A percentile compares a stretch with the other conserved stretches of the same genome.
These are phyloP conservation scores for Coemansia sp. DNA, from an alignment of 192 early-diverging fungal species.

Conservation along the genomic window DNA sequence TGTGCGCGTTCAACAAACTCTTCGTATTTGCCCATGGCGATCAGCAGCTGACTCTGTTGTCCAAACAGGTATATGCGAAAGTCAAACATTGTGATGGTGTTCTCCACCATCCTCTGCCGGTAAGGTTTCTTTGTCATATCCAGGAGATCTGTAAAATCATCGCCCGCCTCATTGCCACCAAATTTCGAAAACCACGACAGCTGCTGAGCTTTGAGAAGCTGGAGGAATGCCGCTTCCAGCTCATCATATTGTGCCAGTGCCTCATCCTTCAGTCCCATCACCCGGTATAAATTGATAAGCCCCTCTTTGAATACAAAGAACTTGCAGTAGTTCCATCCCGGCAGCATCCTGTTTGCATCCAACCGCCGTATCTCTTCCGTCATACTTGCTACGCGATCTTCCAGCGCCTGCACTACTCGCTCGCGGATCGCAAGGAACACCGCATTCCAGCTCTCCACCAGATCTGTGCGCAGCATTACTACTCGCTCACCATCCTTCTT, in stretches of 20 bases:
- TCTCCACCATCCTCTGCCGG: constrained; percentile 84
- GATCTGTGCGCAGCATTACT: constrained; percentile 17
- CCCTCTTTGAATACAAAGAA: constrained; percentile 97
- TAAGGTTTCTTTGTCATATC: constrained; percentile 78
- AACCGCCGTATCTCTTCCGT: constrained; percentile 76
- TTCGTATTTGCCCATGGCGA: constrained; percentile 57
- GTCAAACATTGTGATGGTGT: constrained; percentile 91
- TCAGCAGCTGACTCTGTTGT: constrained; percentile 79
- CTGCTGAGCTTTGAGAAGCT: constrained; percentile 80
- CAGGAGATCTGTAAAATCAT: constrained; percentile 84
- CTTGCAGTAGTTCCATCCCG: constrained; percentile 99
- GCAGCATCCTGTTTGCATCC: constrained; percentile 90
- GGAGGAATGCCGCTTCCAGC: constrained; percentile 91
- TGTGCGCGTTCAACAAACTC: constrained; percentile 46
- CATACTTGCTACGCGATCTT: constrained; percentile 57
- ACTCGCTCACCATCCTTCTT: constrained; percentile 36
- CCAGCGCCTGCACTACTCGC: constrained; percentile 75
- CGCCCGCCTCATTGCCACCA: constrained; percentile 80
- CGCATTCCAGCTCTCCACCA: constrained; percentile 49
- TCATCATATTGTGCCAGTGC: constrained; percentile 96
- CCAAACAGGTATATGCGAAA: constrained; percentile 95
- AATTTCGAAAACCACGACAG: constrained; percentile 93
- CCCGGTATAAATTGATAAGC: constrained; percentile 80
- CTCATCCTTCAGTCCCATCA: constrained; percentile 84
- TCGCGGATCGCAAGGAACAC: constrained; percentile 45